Percentiles rank a stretch among this genome's conserved stretches.
These are phyloP conservation scores for Handroanthus guayacan DNA, from an alignment of 257 asterid species.

Conservation along the genomic window DNA sequence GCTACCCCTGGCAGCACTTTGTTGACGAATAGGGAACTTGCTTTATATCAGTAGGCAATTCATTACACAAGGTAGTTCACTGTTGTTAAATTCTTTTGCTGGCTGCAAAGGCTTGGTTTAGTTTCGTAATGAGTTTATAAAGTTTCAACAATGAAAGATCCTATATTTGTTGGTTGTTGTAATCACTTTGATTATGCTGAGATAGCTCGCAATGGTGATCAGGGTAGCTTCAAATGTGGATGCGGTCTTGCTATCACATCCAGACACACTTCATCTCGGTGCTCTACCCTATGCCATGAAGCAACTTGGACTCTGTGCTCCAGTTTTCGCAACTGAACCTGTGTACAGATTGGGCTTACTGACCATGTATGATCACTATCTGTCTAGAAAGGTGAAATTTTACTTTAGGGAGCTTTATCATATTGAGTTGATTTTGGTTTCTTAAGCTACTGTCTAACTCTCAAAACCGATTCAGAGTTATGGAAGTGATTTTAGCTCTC, in stretches of 20 bases:
- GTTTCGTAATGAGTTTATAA: not conserved
- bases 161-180: slow-evolving; percentile 7
- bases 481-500: slow-evolving; percentile 27
- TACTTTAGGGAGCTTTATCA: slow-evolving; percentile 23
- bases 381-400: slow-evolving; percentile 87
- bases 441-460: slow-evolving; percentile 14
- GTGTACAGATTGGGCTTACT: slow-evolving; percentile 91
- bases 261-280: slow-evolving; percentile 96
- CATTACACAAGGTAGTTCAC: not conserved
- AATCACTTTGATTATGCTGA: slow-evolving; percentile 37
- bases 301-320: slow-evolving; percentile 84
- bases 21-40: not conserved
- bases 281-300: slow-evolving; percentile 95
- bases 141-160: slow-evolving; percentile 18
- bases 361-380: slow-evolving; percentile 94
- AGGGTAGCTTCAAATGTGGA: slow-evolving; percentile 96
- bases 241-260: slow-evolving; percentile 93
- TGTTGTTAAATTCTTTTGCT: slow-evolving; percentile 14
- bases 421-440: slow-evolving; percentile 28
- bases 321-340: slow-evolving; percentile 94
- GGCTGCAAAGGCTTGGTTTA: not conserved
- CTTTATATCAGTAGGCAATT: not conserved
- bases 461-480: not conserved
- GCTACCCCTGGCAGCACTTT: not conserved
- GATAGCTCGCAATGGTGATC: slow-evolving; percentile 38